Evolutionary conservation across 345 rosid genomes (phyloP).

Genomic region (Salix udensis): DNA sequence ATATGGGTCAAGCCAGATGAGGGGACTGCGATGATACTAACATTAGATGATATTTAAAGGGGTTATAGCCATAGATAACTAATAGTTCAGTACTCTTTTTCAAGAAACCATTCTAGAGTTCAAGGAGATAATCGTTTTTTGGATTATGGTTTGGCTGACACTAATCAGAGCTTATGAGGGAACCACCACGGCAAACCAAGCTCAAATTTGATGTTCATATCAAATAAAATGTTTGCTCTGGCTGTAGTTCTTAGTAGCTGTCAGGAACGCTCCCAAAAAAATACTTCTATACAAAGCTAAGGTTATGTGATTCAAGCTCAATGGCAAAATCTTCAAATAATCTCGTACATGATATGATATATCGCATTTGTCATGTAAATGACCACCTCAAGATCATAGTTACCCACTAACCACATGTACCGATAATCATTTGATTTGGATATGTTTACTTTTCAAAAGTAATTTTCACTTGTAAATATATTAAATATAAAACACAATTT

Average conservation of each 20-base stretch:
- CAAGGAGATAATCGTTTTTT: no score
- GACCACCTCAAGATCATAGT: not conserved
- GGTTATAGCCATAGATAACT: not conserved
- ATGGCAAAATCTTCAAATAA: not conserved
- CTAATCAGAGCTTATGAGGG: not conserved
- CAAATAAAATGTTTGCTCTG: not conserved
- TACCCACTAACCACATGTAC: not conserved
- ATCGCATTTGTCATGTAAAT: not conserved
- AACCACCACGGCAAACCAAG: not conserved
- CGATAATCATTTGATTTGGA: not conserved
- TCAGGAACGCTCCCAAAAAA: not conserved
- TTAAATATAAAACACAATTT: no score
- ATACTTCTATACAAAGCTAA: not conserved
- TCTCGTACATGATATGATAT: not conserved
- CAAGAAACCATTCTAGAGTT: no score
- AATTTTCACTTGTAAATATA: no score
- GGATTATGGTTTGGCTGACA: not conserved
- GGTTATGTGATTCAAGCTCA: not conserved
- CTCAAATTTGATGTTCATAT: not conserved
- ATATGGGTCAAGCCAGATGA: not conserved
- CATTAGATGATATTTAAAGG: not conserved
- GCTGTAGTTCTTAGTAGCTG: not conserved
- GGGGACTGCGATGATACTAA: not conserved
- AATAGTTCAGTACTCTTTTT: no score
- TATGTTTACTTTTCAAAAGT: not conserved